Evolutionary conservation across 345 rosid species (phyloP).

Genomic region (Triadica sebifera): DNA sequence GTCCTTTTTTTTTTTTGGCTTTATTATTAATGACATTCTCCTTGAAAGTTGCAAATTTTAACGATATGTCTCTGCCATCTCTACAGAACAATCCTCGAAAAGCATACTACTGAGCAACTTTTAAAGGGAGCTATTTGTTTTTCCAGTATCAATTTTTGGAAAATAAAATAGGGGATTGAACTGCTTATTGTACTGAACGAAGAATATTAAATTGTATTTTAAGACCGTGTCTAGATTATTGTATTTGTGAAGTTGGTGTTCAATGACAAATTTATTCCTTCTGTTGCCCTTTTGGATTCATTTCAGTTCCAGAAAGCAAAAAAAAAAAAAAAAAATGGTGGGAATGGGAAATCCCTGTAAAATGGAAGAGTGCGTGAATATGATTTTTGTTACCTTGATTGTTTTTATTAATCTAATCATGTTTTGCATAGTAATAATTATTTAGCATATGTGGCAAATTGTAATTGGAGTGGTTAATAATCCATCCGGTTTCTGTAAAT

Average conservation of each 20-base stretch:
- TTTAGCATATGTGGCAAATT: too few relatives aligned
- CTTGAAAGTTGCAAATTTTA: background rate
- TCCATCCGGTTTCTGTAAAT: too few relatives aligned
- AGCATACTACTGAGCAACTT: constrained; percentile 49
- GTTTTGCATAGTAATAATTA: too few relatives aligned
- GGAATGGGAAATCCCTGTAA: too few relatives aligned
- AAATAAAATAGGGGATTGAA: constrained; percentile 1
- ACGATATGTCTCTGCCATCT: background rate
- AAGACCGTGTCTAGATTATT: background rate
- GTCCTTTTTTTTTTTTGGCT: background rate
- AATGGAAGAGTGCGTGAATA: too few relatives aligned
- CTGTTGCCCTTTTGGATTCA: too few relatives aligned
- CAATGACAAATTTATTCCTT: background rate
- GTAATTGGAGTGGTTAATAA: too few relatives aligned
- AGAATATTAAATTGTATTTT: background rate
- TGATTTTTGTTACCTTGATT: too few relatives aligned
- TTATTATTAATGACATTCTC: background rate
- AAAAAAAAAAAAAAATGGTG: too few relatives aligned
- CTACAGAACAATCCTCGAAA: constrained; percentile 73
- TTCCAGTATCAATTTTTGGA: background rate
- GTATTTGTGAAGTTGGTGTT: constrained; percentile 4
- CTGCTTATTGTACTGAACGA: background rate
- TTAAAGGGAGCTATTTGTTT: background rate
- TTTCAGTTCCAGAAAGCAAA: too few relatives aligned
- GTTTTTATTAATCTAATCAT: too few relatives aligned